Base-by-base conservation (phyloP, 176 grass and related monocot genomes). In the Miscanthus lutarioriparius region DNA sequence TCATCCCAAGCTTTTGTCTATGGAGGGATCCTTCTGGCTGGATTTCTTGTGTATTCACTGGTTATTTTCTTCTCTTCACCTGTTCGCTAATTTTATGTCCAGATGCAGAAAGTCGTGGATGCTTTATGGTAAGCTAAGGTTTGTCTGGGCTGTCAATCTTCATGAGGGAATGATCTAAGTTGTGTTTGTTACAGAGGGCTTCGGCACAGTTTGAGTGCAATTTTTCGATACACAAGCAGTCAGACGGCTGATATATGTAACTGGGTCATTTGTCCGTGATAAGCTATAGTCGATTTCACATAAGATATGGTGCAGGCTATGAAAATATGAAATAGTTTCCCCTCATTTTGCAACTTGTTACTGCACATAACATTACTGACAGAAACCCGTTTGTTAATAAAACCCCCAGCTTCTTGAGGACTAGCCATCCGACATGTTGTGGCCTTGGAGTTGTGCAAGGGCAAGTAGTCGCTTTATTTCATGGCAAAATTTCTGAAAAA, bases 61-160 rank as follows among this genome's bases (percentile, higher is more conserved):
- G 96, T 99, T 81, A 99, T 99, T 86, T 99, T 99, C 91, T 99
- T 99, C 86, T 99, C 96, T 80, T 88, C 93, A 8, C 96, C 96
- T 33, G 93, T 99, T 56, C 88, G 91, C 79, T 99, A 80, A 92
- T 48, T 72, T 72, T 26, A 13, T 56, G 4, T 48, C 25, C n/a
- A 44, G 56, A 72, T 78, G 62, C 81, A 79, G 28, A 53, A 48
- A 51, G 27, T 70, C 43, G 51, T 82, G 73, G 53, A 71, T 2
- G 13, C 45, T 76, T 69, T 28, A 68, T 44, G 28, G 38, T 43
- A 65, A 59, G 40, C 20, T 59, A 39, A 39, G 39, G 48, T 65
- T 6, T 74, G 25, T 58, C 54, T 70, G 27, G 39, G 45, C 45
- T 82, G 23, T 26, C 43, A 51, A 32, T 72, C 51, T 82, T 38